Conservation (phyloP, 2,329 filamentous ascomycete species). For the Fonsecaea pugnacius region DNA sequence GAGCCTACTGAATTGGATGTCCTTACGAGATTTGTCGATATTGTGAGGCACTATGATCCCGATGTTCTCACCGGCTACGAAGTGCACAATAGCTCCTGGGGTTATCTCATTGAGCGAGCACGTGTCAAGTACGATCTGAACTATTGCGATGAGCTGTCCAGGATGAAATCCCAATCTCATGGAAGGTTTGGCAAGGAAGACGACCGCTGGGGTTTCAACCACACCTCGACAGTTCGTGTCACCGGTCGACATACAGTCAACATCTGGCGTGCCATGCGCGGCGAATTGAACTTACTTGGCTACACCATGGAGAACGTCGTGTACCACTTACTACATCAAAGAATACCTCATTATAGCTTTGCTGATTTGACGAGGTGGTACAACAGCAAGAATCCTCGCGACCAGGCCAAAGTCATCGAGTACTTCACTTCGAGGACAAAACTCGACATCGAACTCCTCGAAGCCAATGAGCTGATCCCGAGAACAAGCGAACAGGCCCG, state of each 20-base stretch:
- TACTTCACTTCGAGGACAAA: constrained; percentile 78
- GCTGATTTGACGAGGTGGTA: constrained; percentile 83
- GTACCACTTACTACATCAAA: constrained; percentile 84
- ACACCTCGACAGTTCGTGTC: constrained; percentile 87
- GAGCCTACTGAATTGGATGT: constrained; percentile 83
- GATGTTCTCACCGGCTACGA: constrained; percentile 95
- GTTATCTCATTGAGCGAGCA: constrained; percentile 90
- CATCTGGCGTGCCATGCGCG: constrained; percentile 92
- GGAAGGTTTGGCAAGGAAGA: constrained; percentile 83
- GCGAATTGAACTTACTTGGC: constrained; percentile 87
- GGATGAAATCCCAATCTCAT: constrained; percentile 81
- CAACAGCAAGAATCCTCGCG: constrained; percentile 66
- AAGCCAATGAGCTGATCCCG: constrained; percentile 83
- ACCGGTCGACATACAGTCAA: constrained; percentile 96
- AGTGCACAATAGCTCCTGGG: constrained; percentile 92
- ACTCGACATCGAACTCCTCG: constrained; percentile 86
- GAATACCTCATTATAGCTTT: constrained; percentile 86
- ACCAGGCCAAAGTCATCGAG: constrained; percentile 74
- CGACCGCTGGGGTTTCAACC: constrained; percentile 91
- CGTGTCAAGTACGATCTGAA: constrained; percentile 85
- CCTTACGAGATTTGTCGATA: constrained; percentile 81
- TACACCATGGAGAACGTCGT: constrained; percentile 97
- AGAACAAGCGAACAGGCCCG: constrained; percentile 93
- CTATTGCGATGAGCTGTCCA: constrained; percentile 86
- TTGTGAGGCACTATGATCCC: constrained; percentile 82